These are phyloP conservation scores for Aaosphaeria arxii DNA, from an alignment of 2,329 filamentous ascomycete species.

Conservation along the genomic window DNA sequence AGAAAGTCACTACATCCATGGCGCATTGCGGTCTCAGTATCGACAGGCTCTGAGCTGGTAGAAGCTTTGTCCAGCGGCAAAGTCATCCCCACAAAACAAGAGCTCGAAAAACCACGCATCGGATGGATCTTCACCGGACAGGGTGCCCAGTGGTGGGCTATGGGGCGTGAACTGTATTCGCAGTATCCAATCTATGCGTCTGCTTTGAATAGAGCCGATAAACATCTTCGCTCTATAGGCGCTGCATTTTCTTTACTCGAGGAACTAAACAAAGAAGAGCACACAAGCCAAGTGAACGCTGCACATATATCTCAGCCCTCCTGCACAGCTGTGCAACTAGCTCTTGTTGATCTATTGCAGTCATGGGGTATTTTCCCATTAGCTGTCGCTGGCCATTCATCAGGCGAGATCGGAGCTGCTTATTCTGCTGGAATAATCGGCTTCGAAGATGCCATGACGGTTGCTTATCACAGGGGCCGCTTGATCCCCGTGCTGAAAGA, in stretches of 20 bases:
- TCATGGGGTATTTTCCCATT: constrained; percentile 23
- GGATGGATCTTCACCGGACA: constrained; percentile 32
- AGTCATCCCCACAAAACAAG: constrained; percentile 16
- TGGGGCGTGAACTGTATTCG: constrained; percentile 18
- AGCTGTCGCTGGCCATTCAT: constrained; percentile 27
- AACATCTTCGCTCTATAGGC: constrained; percentile 1
- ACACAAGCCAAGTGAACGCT: constrained; percentile 13
- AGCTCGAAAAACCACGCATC: constrained; percentile 11
- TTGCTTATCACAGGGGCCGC: constrained; percentile 24
- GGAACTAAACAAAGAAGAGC: constrained; percentile 20
- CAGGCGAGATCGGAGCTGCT: constrained; percentile 29
- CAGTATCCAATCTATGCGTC: constrained; percentile 4
- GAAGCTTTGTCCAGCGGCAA: constrained; percentile 15
- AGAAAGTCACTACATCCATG: constrained; percentile 19
- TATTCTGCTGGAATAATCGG: constrained; percentile 22
- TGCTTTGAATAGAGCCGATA: constrained; percentile 2
- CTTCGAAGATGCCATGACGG: constrained; percentile 19
- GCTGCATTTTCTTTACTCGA: constrained; percentile 20
- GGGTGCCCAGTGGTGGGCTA: constrained; percentile 32
- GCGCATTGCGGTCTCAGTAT: constrained; percentile 16
- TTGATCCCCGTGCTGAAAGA: constrained; percentile 17
- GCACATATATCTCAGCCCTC: constrained; percentile 23
- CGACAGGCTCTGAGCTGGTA: constrained; percentile 10
- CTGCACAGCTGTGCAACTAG: constrained; percentile 29
- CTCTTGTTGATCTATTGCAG: constrained; percentile 19